Base-by-base conservation (phyloP, 352 stramenopile species). In the Phytophthora kernoviae region DNA sequence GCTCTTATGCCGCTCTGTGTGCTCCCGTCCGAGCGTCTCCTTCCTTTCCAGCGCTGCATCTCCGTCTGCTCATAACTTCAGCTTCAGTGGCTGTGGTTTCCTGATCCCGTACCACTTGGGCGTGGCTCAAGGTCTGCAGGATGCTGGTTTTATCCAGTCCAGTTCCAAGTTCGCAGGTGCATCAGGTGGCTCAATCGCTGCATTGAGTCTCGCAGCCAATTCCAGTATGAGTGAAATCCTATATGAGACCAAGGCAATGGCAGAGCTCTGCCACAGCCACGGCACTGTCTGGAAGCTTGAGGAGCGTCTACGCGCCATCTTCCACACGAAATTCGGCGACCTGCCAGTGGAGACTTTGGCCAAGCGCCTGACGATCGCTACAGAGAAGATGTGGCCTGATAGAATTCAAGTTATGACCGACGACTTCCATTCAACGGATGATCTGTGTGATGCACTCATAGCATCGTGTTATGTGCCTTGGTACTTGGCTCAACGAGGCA, bases 91-190 rank as follows among this genome's bases (percentile, higher is more conserved):
- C 42, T 81, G 77, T 26, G 86, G 86, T 4, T 94, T 94, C 63
- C 65, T 94, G 15, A 78, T 91, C 46, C 68, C 86, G 34, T 94
- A 92, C 63, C 84, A 94, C 50, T 70, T 94, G 33, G 86, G 86
- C 21, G 73, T 91, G 30, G 81, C 80, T 5, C 68, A 84, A 40
- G 73, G 74, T 5, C 76, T 94, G 2, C 65, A 81, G 22, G 61
- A 82, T 33, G 67, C 71, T 10, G 81, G 80, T 12, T 79, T 64
- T 18, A 70, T 94, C 30, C 68, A 70, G 43, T 20, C 52, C 5
- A 43, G 40, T 14, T 92, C 84, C 11, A 73, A 75, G 44, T 87
- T 94, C 37, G 81, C 82, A 4, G 86, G 86, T 20, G 86, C 84
- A 17, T 94, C 86, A 0, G 86, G 86, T 21, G 86, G 86, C 15